Evolutionary conservation across 2,329 filamentous ascomycete genomes (phyloP), one percentile per base, ranked within the genome.

Genomic region (Didymella glomerata): DNA sequence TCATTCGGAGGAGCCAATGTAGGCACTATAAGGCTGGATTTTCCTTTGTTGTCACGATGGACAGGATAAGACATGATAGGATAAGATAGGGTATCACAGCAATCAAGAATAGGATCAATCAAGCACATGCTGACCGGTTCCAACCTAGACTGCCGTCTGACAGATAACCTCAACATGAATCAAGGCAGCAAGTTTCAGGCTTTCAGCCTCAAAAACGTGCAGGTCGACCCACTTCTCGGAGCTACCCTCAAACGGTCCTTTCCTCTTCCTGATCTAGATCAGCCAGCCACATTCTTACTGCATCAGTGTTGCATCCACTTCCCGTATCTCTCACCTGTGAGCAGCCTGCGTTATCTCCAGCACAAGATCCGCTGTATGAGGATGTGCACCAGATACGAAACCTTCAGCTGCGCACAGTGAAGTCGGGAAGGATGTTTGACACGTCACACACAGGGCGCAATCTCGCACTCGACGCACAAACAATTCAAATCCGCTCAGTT

Each of bases 201-300:
- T 28, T 53, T 49, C 40, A 59, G 56, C 56, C 56, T 54, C 56
- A 59, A 44, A 44, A 25, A 47, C 41, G 56, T 44, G 25, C 41
- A 41, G n/a, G 20, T 25, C 3, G 56, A 36, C 56, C 50, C 49
- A 59, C 56, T 34, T 27, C 24, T 32, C 38, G 45, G 52, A 44
- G 34, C 36, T 38, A 28, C 30, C 40, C 40, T 49, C 41, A 50
- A 59, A 59, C 50, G 46, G 50, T 47, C 41, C 50, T 51, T 54
- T 50, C 30, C 56, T 47, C 16, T 40, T 42, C 16, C 27, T 34
- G 41, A 24, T 44, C 46, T 54, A 51, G 55, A 46, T n/a, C 46
- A 59, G 47, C 56, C 41, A 59, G 56, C 56, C 56, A 59, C 50
- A 34, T 27, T 47, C 20, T 25, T 18, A 25, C 41, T 44, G 41